Evolutionary conservation across 2,329 filamentous ascomycete species (phyloP), one percentile per base, ranked within the genome.

Genomic region (Sporothrix variecibatus): DNA sequence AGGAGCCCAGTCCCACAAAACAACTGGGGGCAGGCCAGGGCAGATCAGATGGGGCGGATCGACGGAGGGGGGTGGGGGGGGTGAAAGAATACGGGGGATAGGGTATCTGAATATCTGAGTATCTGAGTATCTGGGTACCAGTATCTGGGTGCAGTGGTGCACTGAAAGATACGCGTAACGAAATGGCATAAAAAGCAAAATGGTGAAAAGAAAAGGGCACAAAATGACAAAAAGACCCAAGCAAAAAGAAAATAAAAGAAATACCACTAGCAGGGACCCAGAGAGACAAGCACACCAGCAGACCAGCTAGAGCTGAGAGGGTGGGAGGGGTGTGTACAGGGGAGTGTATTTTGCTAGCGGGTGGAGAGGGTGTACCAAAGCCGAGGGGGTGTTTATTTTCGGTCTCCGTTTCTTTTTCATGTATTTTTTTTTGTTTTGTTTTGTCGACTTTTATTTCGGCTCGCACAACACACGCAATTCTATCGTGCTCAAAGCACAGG

Each of bases 21-120:
- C 34, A 67, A 70, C 23, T 31, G 69, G 43, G 65, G 72, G 34
- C 34, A 49, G 51, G 56, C 20, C n/a, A 58, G 56, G 65, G 69
- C 38, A 71, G 72, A 74, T 74, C 74, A 72, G 74, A 74, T 74
- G 74, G 72, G 74, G 72, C 53, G 26, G 74, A 75, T 75, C 74
- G 74, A 72, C 73, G 46, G 26, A 58, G 72, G 31, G 68, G 60
- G n/a, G 28, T 26, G 72, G 31, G 68, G 58, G n/a, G 28, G 38
- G 28, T 38, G 34, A 28, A 23, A 23, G 60, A 38, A 58, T 15
- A 67, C 60, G 38, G 64, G 23, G 43, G 11, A n/a, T 2, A 58
- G 20, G 3, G 46, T 51, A 51, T n/a, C 46, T 51, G 46, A 15
- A 7, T 51, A n/a, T 12, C 12, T n/a, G n/a, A n/a, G n/a, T n/a